Conservation (phyloP, 1,284 basidiomycete species). For the Boletus sp. region DNA sequence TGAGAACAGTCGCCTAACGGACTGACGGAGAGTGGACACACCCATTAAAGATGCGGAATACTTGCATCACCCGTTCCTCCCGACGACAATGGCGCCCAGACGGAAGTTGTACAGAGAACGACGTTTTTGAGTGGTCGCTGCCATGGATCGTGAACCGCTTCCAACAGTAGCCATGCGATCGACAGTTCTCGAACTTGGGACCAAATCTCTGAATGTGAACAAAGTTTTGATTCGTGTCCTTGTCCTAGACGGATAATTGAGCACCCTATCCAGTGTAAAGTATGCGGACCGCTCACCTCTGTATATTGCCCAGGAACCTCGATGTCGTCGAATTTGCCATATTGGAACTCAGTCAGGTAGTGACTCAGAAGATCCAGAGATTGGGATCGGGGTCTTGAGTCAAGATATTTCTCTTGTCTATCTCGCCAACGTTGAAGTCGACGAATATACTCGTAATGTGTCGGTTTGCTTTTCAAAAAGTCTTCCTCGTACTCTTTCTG, state of each 20-base stretch:
- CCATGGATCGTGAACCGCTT: slow-evolving; percentile 92
- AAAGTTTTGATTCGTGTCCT: slow-evolving; percentile 93
- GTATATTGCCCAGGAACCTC: slow-evolving; percentile 99
- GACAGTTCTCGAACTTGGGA: slow-evolving; percentile 89
- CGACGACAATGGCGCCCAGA: slow-evolving; percentile 86
- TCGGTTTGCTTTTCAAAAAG: slow-evolving; percentile 83
- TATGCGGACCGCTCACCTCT: slow-evolving; percentile 58
- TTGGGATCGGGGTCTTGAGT: slow-evolving; percentile 82
- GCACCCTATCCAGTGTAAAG: background rate
- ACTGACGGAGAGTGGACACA: slow-evolving; percentile 40
- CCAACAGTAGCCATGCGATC: slow-evolving; percentile 86
- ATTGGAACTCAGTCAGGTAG: slow-evolving; percentile 97
- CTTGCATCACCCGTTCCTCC: slow-evolving; percentile 92
- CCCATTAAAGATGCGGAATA: slow-evolving; percentile 94
- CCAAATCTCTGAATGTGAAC: slow-evolving; percentile 92
- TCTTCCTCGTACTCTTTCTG: slow-evolving; percentile 93
- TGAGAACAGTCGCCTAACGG: slow-evolving; percentile 14
- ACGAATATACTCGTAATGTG: slow-evolving; percentile 87
- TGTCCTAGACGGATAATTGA: slow-evolving; percentile 60
- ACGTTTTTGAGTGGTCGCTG: slow-evolving; percentile 87
- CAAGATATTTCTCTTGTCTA: slow-evolving; percentile 86
- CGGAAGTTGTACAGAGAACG: slow-evolving; percentile 93
- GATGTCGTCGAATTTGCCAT: slow-evolving; percentile 97
- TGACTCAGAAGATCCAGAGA: slow-evolving; percentile 92
- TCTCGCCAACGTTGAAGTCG: slow-evolving; percentile 94